Evolutionary conservation across 192 early-diverging fungal species (phyloP).

Genomic region (Coemansia sp.): DNA sequence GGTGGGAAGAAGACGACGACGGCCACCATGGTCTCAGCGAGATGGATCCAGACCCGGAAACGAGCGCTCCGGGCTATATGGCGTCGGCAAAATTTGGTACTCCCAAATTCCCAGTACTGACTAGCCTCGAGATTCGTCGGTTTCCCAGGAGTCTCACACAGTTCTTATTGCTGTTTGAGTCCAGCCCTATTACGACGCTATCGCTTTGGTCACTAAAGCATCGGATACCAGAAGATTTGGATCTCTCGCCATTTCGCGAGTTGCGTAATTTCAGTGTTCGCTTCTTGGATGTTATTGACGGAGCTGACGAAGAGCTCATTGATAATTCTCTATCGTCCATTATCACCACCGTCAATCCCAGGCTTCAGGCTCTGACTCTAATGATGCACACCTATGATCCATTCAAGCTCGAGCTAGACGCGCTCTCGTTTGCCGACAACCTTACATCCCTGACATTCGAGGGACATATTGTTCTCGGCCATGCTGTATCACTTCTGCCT

Average conservation of each 20-base stretch:
- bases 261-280: constrained; percentile 16
- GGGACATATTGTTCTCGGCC: no score
- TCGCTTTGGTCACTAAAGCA: constrained; percentile 14
- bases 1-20: not conserved
- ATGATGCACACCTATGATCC: not conserved
- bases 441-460: no score
- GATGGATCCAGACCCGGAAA: not conserved
- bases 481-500: no score
- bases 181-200: constrained; percentile 12
- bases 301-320: not conserved
- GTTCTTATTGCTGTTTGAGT: constrained; percentile 16
- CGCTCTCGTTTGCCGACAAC: not conserved
- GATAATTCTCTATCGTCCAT: not conserved
- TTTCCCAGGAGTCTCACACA: constrained; percentile 3
- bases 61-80: not conserved
- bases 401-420: not conserved
- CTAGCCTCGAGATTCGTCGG: constrained; percentile 17
- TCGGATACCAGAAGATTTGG: not conserved
- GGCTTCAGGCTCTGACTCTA: constrained; percentile 10
- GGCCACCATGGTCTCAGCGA: constrained; percentile 4
- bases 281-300: not conserved
- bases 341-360: not conserved
- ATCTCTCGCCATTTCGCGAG: constrained; percentile 1
- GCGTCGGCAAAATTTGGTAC: not conserved
- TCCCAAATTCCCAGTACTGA: not conserved